A percentile compares a stretch with the other conserved stretches of the same genome.
Conservation (phyloP, 2,329 filamentous ascomycete species). For the Sarocladium brachiariae region DNA sequence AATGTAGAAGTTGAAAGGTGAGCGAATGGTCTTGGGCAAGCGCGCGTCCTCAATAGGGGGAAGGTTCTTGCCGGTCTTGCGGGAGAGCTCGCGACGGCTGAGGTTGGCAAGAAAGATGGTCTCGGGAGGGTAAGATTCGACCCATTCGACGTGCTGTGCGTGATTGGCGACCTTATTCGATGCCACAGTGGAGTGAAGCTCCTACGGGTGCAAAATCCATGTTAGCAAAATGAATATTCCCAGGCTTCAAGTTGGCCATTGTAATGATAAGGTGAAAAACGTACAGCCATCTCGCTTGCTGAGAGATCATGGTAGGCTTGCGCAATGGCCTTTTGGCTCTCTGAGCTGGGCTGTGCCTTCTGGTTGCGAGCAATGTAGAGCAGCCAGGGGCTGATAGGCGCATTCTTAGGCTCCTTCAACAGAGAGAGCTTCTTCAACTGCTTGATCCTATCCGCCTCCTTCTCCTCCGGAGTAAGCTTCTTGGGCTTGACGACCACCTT, state of each 20-base stretch:
- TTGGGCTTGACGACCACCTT: conserved; percentile 19
- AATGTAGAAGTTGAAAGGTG: conserved; percentile 30
- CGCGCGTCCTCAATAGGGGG: conserved; percentile 39
- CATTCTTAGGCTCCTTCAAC: conserved; percentile 28
- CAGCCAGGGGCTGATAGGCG: conserved; percentile 28
- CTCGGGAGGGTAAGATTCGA: conserved; percentile 33
- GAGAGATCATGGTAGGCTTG: conserved; percentile 33
- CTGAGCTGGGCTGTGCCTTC: conserved; percentile 18
- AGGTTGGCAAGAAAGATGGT: conserved; percentile 39
- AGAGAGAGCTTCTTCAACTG: conserved; percentile 35
- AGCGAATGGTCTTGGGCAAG: conserved; percentile 30
- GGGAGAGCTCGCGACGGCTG: conserved; percentile 30
- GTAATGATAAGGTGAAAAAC: no score
- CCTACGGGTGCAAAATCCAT: conserved; percentile 13
- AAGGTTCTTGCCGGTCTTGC: conserved; percentile 7
- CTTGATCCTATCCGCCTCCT: conserved; percentile 26
- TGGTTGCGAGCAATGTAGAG: conserved; percentile 24
- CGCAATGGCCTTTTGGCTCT: conserved; percentile 16
- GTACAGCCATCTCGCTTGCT: conserved; percentile 36
- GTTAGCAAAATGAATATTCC: neutral
- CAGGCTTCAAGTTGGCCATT: no score
- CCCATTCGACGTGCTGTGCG: conserved; percentile 37
- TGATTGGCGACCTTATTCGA: conserved; percentile 36
- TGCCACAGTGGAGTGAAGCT: conserved; percentile 24
- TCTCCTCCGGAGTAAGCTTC: conserved; percentile 32